A percentile compares a stretch with the other conserved stretches of the same genome.
Evolutionary conservation across 1,284 basidiomycete species (phyloP).

Genomic region (Albatrellus sp.): DNA sequence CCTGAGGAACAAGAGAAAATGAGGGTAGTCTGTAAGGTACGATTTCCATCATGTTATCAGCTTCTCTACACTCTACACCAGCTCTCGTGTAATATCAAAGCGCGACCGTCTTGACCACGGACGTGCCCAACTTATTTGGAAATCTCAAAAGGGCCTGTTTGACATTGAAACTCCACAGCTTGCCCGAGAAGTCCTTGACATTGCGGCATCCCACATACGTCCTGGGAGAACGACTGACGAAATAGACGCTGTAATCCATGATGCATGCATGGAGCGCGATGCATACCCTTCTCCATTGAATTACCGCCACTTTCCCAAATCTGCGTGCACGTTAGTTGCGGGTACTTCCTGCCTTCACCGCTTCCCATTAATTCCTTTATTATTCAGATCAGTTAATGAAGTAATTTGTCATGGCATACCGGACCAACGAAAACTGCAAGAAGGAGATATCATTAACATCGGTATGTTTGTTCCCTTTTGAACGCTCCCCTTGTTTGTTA

Average conservation of each 20-base stretch:
- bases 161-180: slow-evolving; percentile 36
- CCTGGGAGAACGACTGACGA: slow-evolving; percentile 95
- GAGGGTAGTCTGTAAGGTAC: slow-evolving; percentile 63
- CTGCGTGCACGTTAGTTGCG: slow-evolving; percentile 79
- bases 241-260: slow-evolving; percentile 91
- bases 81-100: slow-evolving; percentile 6
- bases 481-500: slow-evolving; percentile 2
- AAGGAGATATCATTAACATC: slow-evolving; percentile 91
- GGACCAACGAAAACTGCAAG: slow-evolving; percentile 72
- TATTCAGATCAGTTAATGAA: slow-evolving; percentile 81
- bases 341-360: slow-evolving; percentile 1
- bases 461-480: slow-evolving; percentile 30
- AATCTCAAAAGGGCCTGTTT: too few relatives aligned
- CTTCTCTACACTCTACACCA: slow-evolving; percentile 4
- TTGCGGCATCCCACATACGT: slow-evolving; percentile 73
- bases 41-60: slow-evolving; percentile 13
- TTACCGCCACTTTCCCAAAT: slow-evolving; percentile 91
- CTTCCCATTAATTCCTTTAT: slow-evolving; percentile 5
- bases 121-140: too few relatives aligned
- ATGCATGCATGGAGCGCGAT: slow-evolving; percentile 83
- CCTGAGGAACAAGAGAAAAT: slow-evolving; percentile 68
- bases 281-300: slow-evolving; percentile 93
- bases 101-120: too few relatives aligned
- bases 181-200: slow-evolving; percentile 83
- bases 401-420: slow-evolving; percentile 96